These are phyloP conservation scores for Neocucurbitaria cava DNA, from an alignment of 2,329 filamentous ascomycete species.

Conservation along the genomic window DNA sequence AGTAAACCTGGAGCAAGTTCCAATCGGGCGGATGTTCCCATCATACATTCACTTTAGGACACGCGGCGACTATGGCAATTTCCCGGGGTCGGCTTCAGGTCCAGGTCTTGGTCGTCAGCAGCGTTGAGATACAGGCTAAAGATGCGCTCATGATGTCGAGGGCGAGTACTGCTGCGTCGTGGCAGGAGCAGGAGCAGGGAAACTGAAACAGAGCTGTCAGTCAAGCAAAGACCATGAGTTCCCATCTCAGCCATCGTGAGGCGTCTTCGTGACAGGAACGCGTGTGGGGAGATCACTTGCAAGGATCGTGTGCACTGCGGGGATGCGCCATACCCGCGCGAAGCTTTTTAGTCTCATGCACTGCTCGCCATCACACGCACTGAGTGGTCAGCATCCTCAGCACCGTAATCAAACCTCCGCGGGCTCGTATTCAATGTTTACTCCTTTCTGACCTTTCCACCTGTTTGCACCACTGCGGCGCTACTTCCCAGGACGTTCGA, in stretches of 20 bases:
- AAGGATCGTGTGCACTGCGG: conserved; percentile 15
- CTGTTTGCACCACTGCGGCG: too few relatives aligned
- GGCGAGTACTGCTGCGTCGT: not conserved
- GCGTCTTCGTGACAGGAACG: conserved; percentile 17
- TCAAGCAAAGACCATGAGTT: not conserved
- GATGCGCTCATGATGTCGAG: not conserved
- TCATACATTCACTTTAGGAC: not conserved
- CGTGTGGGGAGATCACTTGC: conserved; percentile 14
- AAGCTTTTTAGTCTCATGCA: conserved; percentile 17
- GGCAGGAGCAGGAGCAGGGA: not conserved
- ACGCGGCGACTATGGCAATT: not conserved
- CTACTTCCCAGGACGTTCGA: too few relatives aligned
- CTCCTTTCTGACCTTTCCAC: not conserved
- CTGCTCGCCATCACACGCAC: conserved; percentile 11
- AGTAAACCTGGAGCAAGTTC: not conserved
- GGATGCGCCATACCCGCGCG: conserved; percentile 7
- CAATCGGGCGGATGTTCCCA: not conserved
- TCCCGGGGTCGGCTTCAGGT: not conserved
- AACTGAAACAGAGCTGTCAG: not conserved
- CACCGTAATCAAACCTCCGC: conserved; percentile 1
- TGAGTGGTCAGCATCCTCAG: conserved; percentile 1
- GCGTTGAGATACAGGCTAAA: not conserved
- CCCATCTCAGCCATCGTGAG: conserved; percentile 15
- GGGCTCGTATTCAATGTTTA: not conserved
- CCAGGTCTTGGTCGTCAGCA: not conserved